Base-by-base conservation (phyloP, 2,329 filamentous ascomycete species). In the Phyllosticta ampelicida region DNA sequence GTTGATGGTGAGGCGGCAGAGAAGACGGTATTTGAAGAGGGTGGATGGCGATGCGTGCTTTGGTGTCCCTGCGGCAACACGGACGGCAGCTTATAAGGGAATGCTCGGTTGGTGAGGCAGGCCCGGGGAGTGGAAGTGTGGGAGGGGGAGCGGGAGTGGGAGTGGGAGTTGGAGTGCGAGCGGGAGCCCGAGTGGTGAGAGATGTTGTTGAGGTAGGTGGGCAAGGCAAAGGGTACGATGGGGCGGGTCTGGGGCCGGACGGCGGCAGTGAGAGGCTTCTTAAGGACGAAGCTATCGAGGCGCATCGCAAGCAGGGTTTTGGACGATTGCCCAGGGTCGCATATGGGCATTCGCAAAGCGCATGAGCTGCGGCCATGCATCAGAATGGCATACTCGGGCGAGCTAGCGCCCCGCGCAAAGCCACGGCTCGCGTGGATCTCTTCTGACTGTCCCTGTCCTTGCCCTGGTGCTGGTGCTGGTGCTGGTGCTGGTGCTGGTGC, bases 321-420 rank as follows among this genome's bases (percentile, higher is more conserved):
- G 56, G 18, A 23, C 49, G 57, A 59, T 59, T 59, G 53, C 49
- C 53, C 57, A 52, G 57, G 57, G 57, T 59, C 57, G 53, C 57
- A 59, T 59, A 59, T 59, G 57, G 57, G 57, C 57, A 52, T 59
- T 59, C 57, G 51, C 51, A 59, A 59, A 58, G 55, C 55, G 55
- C 55, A 44, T 44, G 19, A 51, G 49, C 19, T 21, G 21, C 19
- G 49, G 21, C 49, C 19, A 51, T 51, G 49, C 49, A 58, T 58
- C 56, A 58, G 56, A 58, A 58, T 58, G 56, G 56, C 51, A 58
- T 54, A 58, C 51, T 58, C 51, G 44, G 55, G 49, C 55, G 55
- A 28, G 55, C 55, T 58, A 53, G 55, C 51, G 55, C 51, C 55
- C 55, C 55, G 53, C 55, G 55, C 51, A 58, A 58, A 58, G 56